phyloP scores from a whole-genome alignment of 2,329 filamentous ascomycete species.

The Exserohilum turcica region DNA sequence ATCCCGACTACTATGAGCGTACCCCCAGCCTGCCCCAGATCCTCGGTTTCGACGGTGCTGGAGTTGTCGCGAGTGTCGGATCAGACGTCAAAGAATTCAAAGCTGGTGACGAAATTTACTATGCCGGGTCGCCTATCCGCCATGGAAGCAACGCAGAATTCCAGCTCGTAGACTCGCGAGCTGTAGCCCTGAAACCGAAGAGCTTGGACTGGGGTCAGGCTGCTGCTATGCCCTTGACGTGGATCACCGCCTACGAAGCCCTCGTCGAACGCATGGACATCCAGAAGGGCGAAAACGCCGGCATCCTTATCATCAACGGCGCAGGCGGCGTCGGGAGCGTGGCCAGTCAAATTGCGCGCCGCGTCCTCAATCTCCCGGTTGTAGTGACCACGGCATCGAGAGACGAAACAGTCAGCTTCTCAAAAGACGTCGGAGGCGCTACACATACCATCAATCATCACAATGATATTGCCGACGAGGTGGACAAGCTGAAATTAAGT shows the following conservation, averaged over 20 bases:
- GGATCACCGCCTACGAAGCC: slow-evolving; percentile 13
- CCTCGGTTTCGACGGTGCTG: slow-evolving; percentile 11
- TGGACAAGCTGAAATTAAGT: slow-evolving; percentile 3
- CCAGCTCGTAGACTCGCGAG: slow-evolving; percentile 9
- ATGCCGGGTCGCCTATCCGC: slow-evolving; percentile 9
- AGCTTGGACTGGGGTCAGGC: slow-evolving; percentile 10
- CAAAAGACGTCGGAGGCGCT: slow-evolving; percentile 7
- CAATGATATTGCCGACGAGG: slow-evolving; percentile 1
- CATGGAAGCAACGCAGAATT: slow-evolving; percentile 13
- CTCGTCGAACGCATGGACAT: slow-evolving; percentile 9
- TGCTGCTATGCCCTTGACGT: slow-evolving; percentile 12
- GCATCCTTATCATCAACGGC: slow-evolving; percentile 10
- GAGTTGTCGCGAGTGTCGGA: slow-evolving; percentile 4
- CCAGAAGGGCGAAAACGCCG: background rate
- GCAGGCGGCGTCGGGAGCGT: slow-evolving; percentile 12
- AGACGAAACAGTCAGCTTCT: slow-evolving; percentile 11
- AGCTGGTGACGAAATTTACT: slow-evolving; percentile 7
- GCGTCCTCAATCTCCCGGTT: slow-evolving; percentile 8
- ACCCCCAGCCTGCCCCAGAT: slow-evolving; percentile 8
- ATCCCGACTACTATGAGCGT: slow-evolving; percentile 11
- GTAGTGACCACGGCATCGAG: slow-evolving; percentile 11
- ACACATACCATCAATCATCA: slow-evolving; percentile 11
- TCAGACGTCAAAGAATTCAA: background rate
- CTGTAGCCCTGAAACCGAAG: slow-evolving; percentile 8
- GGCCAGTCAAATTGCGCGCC: slow-evolving; percentile 9